A percentile compares a stretch with the other conserved stretches of the same genome.
Evolutionary conservation across 306 rosid species (phyloP).

Genomic region (Aeschynomene evenia): DNA sequence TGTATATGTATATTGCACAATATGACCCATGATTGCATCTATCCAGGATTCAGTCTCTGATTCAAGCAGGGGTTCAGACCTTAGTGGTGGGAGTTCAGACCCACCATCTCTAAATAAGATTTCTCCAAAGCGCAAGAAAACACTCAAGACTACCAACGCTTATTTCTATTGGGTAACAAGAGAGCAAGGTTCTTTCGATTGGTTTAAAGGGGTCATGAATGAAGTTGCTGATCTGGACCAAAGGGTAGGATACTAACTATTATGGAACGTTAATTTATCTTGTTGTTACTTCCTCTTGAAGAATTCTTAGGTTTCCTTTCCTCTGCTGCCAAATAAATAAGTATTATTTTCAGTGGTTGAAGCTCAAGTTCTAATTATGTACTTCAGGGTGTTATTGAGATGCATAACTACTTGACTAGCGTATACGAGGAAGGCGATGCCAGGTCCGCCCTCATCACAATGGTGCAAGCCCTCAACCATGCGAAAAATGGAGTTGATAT

Average conservation of each 20-base stretch:
- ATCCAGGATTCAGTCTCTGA: slow-evolving; percentile 64
- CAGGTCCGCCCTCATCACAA: slow-evolving; percentile 91
- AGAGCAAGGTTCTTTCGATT: slow-evolving; percentile 92
- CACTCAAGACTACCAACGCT: slow-evolving; percentile 79
- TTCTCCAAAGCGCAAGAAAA: slow-evolving; percentile 60
- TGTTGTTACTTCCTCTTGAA: slow-evolving; percentile 1
- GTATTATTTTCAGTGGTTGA: slow-evolving; percentile 21
- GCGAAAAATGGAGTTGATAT: slow-evolving; percentile 94
- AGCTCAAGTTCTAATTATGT: slow-evolving; percentile 20
- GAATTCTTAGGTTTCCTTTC: slow-evolving; percentile 3
- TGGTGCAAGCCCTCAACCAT: slow-evolving; percentile 98
- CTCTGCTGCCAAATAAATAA: slow-evolving; percentile 17
- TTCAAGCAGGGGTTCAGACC: slow-evolving; percentile 57
- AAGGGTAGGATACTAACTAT: slow-evolving; percentile 74
- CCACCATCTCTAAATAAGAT: slow-evolving; percentile 40
- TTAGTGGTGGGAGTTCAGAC: slow-evolving; percentile 49
- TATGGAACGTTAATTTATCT: neutral
- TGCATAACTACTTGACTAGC: slow-evolving; percentile 96
- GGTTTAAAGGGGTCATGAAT: slow-evolving; percentile 98
- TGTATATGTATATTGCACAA: no score
- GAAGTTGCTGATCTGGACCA: slow-evolving; percentile 88
- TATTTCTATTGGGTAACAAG: slow-evolving; percentile 95
- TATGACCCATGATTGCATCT: slow-evolving; percentile 15
- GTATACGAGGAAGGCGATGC: slow-evolving; percentile 98
- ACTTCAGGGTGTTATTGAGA: slow-evolving; percentile 89